phyloP scores from a whole-genome alignment of 805 yeast genomes.

The Starmerella bacillaris region DNA sequence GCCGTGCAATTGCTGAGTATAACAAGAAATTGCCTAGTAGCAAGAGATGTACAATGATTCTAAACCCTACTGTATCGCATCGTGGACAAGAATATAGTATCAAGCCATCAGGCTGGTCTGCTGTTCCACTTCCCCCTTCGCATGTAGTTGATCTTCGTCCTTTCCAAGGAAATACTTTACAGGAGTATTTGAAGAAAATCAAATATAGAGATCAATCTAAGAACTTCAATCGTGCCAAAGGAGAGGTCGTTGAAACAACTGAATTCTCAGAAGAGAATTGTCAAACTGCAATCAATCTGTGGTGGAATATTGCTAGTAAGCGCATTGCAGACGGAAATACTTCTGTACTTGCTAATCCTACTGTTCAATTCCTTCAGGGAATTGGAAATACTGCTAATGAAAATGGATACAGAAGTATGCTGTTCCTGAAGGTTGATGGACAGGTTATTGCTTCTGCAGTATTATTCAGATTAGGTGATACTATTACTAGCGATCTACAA shows the following conservation, averaged over 20 bases:
- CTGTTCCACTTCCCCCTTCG: conserved; percentile 25
- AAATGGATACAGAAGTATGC: conserved; percentile 21
- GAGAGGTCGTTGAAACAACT: conserved; percentile 23
- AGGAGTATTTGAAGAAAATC: conserved; percentile 27
- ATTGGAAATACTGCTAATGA: conserved; percentile 21
- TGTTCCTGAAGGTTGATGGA: conserved; percentile 27
- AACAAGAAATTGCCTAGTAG: conserved; percentile 19
- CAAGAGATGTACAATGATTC: conserved; percentile 23
- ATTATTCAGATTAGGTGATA: conserved; percentile 28
- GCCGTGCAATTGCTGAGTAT: conserved; percentile 26
- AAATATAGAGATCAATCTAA: conserved; percentile 27
- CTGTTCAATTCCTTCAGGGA: conserved; percentile 20
- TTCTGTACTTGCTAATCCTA: conserved; percentile 25
- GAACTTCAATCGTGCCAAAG: conserved; percentile 24
- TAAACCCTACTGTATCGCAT: conserved; percentile 27
- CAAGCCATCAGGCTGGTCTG: conserved; percentile 26
- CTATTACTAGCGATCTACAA: conserved; percentile 30
- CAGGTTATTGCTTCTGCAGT: conserved; percentile 27
- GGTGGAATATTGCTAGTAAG: conserved; percentile 27
- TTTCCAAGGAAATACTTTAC: conserved; percentile 20
- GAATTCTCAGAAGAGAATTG: conserved; percentile 24
- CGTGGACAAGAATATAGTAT: conserved; percentile 23
- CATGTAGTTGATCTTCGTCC: conserved; percentile 29
- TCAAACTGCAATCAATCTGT: conserved; percentile 21
- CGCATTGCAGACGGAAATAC: conserved; percentile 26